Conservation (phyloP, 179 eudicot species). For the Spergularia azorica region DNA sequence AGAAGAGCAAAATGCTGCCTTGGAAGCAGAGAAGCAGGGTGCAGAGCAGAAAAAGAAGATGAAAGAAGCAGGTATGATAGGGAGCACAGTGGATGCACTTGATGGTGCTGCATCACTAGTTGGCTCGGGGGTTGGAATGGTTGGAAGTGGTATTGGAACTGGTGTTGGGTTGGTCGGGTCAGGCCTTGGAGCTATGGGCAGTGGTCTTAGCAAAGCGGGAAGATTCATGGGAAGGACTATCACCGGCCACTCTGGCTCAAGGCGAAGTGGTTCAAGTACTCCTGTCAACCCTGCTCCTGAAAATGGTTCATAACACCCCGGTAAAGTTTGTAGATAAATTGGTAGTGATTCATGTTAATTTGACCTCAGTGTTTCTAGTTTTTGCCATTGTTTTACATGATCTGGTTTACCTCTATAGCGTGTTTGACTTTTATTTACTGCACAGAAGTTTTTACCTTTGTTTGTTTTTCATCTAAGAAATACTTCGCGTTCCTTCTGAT, state of each 20-base stretch:
- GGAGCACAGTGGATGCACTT: conserved; percentile 89
- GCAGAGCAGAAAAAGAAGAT: conserved; percentile 78
- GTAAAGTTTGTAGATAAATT: conserved; percentile 2
- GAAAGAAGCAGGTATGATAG: conserved; percentile 82
- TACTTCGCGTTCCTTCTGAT: too few species aligned
- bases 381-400: conserved; percentile 8
- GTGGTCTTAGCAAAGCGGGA: conserved; percentile 83
- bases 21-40: conserved; percentile 73
- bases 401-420: background rate
- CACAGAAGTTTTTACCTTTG: conserved; percentile 11
- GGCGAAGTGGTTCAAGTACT: conserved; percentile 60
- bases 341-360: conserved; percentile 10
- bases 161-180: conserved; percentile 72
- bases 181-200: conserved; percentile 75
- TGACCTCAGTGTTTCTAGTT: conserved; percentile 6
- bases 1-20: conserved; percentile 79
- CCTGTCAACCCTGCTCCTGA: conserved; percentile 52
- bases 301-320: conserved; percentile 44
- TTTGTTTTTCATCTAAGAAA: background rate
- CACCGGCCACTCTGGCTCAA: conserved; percentile 51
- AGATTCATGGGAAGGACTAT: conserved; percentile 86
- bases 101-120: conserved; percentile 70
- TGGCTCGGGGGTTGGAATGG: conserved; percentile 63
- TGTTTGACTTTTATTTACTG: conserved; percentile 12
- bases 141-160: conserved; percentile 62